Conservation (phyloP, 768 basidiomycete genomes). For the Phallus indusiatus region DNA sequence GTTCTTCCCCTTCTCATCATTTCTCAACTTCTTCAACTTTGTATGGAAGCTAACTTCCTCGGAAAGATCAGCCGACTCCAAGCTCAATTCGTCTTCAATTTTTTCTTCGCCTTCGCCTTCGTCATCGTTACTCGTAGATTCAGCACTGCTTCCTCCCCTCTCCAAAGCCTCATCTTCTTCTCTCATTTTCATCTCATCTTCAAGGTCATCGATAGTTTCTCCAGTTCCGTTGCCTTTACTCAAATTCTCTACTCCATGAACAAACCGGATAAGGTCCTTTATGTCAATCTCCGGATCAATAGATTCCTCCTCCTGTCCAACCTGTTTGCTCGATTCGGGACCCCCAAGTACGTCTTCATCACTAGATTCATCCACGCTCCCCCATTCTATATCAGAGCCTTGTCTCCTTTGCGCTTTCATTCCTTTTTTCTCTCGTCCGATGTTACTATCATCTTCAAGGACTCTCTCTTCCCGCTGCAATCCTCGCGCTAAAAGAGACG, state of each 20-base stretch:
- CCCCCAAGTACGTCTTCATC: constrained; percentile 25
- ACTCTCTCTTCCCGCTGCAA: constrained; percentile 43
- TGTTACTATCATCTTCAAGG: constrained; percentile 22
- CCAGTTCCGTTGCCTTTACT: constrained; percentile 35
- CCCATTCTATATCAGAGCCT: constrained; percentile 66
- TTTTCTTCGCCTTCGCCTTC: constrained; percentile 23
- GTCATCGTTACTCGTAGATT: constrained; percentile 26
- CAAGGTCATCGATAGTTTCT: constrained; percentile 62
- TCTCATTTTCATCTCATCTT: constrained; percentile 40
- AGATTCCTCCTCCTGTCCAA: constrained; percentile 24
- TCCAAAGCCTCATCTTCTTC: constrained; percentile 3
- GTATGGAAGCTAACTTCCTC: constrained; percentile 17
- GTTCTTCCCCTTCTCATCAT: background rate
- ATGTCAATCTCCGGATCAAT: constrained; percentile 11
- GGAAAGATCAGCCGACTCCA: constrained; percentile 12
- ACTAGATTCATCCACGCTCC: constrained; percentile 30
- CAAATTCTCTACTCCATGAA: constrained; percentile 45
- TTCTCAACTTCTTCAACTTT: constrained; percentile 12
- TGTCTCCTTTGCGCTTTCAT: constrained; percentile 46
- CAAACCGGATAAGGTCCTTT: background rate
- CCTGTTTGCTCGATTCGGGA: constrained; percentile 18
- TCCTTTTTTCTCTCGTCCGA: constrained; percentile 26
- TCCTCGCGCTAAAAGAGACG: constrained; percentile 42
- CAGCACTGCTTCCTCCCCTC: background rate
- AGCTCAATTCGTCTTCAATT: constrained; percentile 28